Percentiles rank a stretch among this genome's conserved stretches.
phyloP scores from a whole-genome alignment of 768 basidiomycete genomes.

The Tylopilus felleus region DNA sequence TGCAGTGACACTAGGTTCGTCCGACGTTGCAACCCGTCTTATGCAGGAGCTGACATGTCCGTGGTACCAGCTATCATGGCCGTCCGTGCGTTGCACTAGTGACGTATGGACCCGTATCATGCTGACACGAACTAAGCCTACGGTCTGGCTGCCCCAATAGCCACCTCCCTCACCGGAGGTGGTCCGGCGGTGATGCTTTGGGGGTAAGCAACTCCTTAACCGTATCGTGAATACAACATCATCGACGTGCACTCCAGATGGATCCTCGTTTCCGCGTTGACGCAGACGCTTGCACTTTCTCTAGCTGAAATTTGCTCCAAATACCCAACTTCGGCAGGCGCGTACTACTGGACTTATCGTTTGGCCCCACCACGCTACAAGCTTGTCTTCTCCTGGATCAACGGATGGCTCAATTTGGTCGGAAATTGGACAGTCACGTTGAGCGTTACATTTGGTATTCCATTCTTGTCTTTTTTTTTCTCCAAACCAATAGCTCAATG shows the following conservation, averaged over 20 bases:
- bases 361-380: slow-evolving; percentile 51
- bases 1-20: slow-evolving; percentile 49
- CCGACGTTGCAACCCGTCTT: neutral
- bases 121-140: slow-evolving; percentile 39
- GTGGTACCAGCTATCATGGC: slow-evolving; percentile 50
- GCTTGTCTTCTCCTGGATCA: slow-evolving; percentile 58
- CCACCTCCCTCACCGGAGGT: slow-evolving; percentile 52
- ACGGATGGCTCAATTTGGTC: slow-evolving; percentile 66
- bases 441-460: slow-evolving; percentile 56
- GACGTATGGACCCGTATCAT: neutral
- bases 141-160: slow-evolving; percentile 54
- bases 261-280: slow-evolving; percentile 48
- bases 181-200: slow-evolving; percentile 57
- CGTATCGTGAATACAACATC: neutral
- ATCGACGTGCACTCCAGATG: slow-evolving; percentile 36
- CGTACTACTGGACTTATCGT: slow-evolving; percentile 66
- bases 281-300: slow-evolving; percentile 48
- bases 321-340: slow-evolving; percentile 59
- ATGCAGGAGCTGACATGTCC: slow-evolving; percentile 1
- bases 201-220: slow-evolving; percentile 38
- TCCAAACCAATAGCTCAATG: neutral
- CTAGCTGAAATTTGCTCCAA: slow-evolving; percentile 58
- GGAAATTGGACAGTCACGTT: slow-evolving; percentile 69
- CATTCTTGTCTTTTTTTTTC: too few species aligned
- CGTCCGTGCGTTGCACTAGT: slow-evolving; percentile 46